Evolutionary conservation across 768 basidiomycete species (phyloP).

Genomic region (Imleria badia): DNA sequence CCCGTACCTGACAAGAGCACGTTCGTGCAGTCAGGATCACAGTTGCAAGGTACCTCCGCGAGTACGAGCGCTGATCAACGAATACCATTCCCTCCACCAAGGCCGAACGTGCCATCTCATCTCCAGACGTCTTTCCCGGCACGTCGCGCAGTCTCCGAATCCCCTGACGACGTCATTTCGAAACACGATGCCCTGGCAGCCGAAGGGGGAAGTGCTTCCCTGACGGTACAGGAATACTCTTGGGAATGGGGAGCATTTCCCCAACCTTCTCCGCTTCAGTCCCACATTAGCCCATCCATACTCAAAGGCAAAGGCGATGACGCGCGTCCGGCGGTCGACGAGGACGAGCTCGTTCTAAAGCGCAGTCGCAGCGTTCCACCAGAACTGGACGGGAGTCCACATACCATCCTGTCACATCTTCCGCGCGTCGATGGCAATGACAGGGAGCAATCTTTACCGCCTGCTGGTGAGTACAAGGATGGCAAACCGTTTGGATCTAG

Average conservation of each 20-base stretch:
- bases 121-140: constrained; percentile 35
- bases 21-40: constrained; percentile 1
- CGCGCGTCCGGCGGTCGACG: constrained; percentile 10
- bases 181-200: constrained; percentile 5
- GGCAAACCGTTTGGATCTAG: constrained; percentile 42
- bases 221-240: constrained; percentile 65
- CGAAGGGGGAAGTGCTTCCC: constrained; percentile 8
- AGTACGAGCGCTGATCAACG: constrained; percentile 3
- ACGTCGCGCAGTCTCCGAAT: constrained; percentile 60
- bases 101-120: constrained; percentile 18
- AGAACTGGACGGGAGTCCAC: constrained; percentile 45
- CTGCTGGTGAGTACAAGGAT: constrained; percentile 1
- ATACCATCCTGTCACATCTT: constrained; percentile 20
- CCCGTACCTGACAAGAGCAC: constrained; percentile 2
- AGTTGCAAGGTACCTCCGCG: constrained; percentile 11
- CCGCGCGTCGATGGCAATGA: constrained; percentile 24
- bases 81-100: constrained; percentile 24
- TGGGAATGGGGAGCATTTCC: constrained; percentile 97
- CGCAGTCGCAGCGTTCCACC: constrained; percentile 62
- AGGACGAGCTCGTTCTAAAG: constrained; percentile 30
- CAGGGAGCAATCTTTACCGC: constrained; percentile 12
- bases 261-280: constrained; percentile 66
- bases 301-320: constrained; percentile 19
- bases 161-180: constrained; percentile 47
- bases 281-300: constrained; percentile 39